Conservation (phyloP, 2,329 filamentous ascomycete genomes). For the Xylariales sp. region DNA sequence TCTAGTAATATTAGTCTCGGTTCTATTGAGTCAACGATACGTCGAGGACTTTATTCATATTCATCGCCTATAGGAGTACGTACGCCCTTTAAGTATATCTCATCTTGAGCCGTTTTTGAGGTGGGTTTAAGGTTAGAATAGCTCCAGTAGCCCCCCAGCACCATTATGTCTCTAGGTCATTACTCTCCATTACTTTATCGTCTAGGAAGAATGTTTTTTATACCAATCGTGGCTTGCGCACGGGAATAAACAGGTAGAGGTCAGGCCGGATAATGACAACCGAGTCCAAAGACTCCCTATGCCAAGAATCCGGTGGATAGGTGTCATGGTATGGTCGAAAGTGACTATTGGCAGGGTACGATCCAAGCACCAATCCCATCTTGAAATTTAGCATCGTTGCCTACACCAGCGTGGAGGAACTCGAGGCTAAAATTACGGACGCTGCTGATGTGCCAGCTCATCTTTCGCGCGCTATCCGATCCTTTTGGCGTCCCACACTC, state of each 20-base stretch:
- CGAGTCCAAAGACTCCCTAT: conserved; percentile 19
- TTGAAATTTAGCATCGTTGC: conserved; percentile 43
- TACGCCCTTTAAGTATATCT: conserved; percentile 10
- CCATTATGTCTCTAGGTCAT: conserved; percentile 20
- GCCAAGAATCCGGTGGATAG: conserved; percentile 18
- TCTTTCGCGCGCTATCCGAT: conserved; percentile 36
- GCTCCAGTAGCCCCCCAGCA: conserved; percentile 1
- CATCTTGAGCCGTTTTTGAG: conserved; percentile 1
- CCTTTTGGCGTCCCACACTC: conserved; percentile 40
- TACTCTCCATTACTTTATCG: conserved; percentile 35
- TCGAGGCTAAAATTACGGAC: conserved; percentile 47
- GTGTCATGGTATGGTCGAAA: conserved; percentile 11
- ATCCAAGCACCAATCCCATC: conserved; percentile 50
- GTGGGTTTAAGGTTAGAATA: conserved; percentile 19
- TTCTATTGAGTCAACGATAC: conserved; percentile 1
- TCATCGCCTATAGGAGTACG: conserved; percentile 25
- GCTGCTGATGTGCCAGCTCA: conserved; percentile 48
- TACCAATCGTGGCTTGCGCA: conserved; percentile 29
- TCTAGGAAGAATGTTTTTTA: conserved; percentile 24
- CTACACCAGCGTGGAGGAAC: conserved; percentile 48
- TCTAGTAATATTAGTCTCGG: not conserved
- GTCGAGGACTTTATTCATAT: conserved; percentile 21
- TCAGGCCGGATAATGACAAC: conserved; percentile 3
- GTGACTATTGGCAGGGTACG: conserved; percentile 42
- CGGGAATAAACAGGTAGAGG: conserved; percentile 20